Conservation (phyloP, 495 filamentous ascomycete species). For the Achaetomiella virescens region DNA sequence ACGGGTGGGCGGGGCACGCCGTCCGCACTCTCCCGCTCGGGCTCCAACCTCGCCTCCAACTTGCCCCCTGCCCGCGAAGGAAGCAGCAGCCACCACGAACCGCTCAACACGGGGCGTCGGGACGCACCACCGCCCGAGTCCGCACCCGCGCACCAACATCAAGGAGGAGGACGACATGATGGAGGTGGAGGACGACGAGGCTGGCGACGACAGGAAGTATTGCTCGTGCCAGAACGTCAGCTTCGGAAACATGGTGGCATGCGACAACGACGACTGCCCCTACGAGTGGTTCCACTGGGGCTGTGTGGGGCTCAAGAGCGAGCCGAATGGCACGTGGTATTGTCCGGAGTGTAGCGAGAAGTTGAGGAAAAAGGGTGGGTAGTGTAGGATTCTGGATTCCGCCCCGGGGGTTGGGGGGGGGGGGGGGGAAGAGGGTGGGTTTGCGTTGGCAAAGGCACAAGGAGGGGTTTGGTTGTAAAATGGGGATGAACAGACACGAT, state of each 20-base stretch:
- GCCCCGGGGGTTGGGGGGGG: not conserved
- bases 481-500: not conserved
- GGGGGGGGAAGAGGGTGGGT: not conserved
- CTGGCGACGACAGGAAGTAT: slow-evolving; percentile 82
- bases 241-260: slow-evolving; percentile 97
- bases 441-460: too few species aligned
- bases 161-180: slow-evolving; percentile 58
- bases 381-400: not conserved
- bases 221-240: slow-evolving; percentile 89
- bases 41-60: slow-evolving; percentile 15
- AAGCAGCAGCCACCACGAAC: not conserved
- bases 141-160: slow-evolving; percentile 15
- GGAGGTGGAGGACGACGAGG: slow-evolving; percentile 76
- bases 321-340: slow-evolving; percentile 89
- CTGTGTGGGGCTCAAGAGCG: slow-evolving; percentile 82
- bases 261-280: slow-evolving; percentile 86
- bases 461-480: not conserved
- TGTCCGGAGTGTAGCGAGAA: slow-evolving; percentile 73
- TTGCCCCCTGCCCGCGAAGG: slow-evolving; percentile 6
- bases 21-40: slow-evolving; percentile 15
- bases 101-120: not conserved
- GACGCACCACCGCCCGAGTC: not conserved
- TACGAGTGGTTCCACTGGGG: slow-evolving; percentile 99
- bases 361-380: slow-evolving; percentile 39
- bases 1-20: slow-evolving; percentile 36